A percentile compares a stretch with the other conserved stretches of the same genome.
phyloP scores from a whole-genome alignment of 257 asterid species.

The Eucommia ulmoides region DNA sequence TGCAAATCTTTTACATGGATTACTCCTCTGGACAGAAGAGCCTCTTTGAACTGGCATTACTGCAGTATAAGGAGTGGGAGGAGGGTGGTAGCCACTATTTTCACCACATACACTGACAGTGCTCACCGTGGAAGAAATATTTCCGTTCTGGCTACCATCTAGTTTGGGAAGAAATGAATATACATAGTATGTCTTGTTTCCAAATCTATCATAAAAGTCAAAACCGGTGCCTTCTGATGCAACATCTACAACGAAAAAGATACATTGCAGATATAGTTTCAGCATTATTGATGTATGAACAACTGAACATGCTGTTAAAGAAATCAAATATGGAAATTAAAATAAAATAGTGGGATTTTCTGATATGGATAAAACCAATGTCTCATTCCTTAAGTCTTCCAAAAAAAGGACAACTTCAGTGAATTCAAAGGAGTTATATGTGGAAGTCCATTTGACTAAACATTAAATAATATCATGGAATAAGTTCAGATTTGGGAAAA shows the following conservation, averaged over 20 bases:
- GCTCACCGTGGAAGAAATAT: conserved; percentile 12
- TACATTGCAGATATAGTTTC: too few relatives aligned
- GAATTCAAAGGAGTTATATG: not conserved
- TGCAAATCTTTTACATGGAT: conserved; percentile 70
- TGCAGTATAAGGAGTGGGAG: conserved; percentile 26
- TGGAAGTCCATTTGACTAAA: not conserved
- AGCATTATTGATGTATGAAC: too few relatives aligned
- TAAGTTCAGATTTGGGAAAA: not conserved
- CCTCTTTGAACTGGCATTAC: conserved; percentile 17
- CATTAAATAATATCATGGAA: not conserved
- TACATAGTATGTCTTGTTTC: conserved; percentile 30
- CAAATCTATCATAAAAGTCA: conserved; percentile 44
- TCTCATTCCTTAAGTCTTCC: not conserved
- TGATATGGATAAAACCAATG: too few relatives aligned
- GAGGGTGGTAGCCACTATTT: conserved; percentile 28
- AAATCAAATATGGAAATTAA: not conserved
- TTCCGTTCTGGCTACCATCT: conserved; percentile 12
- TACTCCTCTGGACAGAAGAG: conserved; percentile 12
- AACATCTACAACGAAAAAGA: conserved; percentile 47
- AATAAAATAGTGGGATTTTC: not conserved
- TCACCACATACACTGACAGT: conserved; percentile 41
- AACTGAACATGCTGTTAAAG: too few relatives aligned
- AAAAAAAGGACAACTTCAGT: not conserved
- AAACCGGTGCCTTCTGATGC: conserved; percentile 42
- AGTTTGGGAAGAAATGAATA: conserved; percentile 24